Percentiles rank a stretch among this genome's conserved stretches.
Conservation (phyloP, 371 early-diverging fungal species). For the Funneliformis caledonium region DNA sequence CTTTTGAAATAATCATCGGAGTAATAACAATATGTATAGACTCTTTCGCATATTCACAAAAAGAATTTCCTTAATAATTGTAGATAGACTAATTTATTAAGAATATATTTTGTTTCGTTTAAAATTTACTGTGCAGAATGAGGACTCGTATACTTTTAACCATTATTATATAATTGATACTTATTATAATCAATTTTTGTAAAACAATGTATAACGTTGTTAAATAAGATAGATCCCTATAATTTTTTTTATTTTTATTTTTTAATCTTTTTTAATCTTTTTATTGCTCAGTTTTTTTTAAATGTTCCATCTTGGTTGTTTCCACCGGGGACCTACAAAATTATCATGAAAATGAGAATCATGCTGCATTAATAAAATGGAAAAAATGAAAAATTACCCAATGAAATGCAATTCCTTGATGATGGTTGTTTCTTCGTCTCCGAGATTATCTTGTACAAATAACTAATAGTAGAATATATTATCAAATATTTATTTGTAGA, state of each 20-base stretch:
- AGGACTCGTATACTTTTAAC: not conserved
- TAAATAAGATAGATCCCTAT: not conserved
- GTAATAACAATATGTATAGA: conserved; percentile 80
- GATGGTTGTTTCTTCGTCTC: conserved; percentile 80
- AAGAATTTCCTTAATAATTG: not conserved
- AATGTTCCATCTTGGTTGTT: conserved; percentile 43
- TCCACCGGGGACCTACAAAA: conserved; percentile 40
- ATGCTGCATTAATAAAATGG: not conserved
- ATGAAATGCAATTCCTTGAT: conserved; percentile 79
- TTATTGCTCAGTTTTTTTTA: conserved; percentile 17
- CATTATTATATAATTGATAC: too few relatives aligned
- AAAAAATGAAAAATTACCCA: conserved; percentile 51
- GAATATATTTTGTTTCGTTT: not conserved
- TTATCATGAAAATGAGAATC: not conserved
- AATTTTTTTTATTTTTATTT: too few relatives aligned
- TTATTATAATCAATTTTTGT: too few relatives aligned
- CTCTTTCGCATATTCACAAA: conserved; percentile 48
- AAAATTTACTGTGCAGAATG: not conserved
- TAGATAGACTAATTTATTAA: not conserved
- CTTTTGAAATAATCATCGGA: conserved; percentile 80
- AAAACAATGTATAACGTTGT: not conserved
- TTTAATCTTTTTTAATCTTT: not conserved
- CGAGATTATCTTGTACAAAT: conserved; percentile 83
- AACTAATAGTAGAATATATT: conserved; percentile 47
- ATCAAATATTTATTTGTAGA: not conserved